phyloP scores from a whole-genome alignment of 2,329 filamentous ascomycete genomes.

The Diaporthe eres region DNA sequence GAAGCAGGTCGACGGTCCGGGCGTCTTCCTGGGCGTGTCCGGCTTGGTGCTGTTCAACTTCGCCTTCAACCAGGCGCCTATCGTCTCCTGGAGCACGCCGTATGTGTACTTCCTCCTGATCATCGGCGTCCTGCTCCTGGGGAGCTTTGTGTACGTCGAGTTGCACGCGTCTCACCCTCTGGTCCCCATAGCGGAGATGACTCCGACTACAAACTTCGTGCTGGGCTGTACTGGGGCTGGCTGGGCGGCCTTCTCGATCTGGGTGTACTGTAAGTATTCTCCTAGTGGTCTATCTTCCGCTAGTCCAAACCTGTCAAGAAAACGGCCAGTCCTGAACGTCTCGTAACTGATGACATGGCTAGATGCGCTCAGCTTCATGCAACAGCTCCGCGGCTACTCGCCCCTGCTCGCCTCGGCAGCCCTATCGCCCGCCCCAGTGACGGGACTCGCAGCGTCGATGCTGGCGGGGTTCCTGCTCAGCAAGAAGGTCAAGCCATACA shows the following conservation, averaged over 20 bases:
- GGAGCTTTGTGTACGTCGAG: constrained; percentile 66
- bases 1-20: constrained; percentile 20
- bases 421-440: constrained; percentile 59
- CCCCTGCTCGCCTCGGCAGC: constrained; percentile 61
- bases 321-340: neutral
- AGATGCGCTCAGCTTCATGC: constrained; percentile 50
- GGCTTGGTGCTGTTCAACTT: constrained; percentile 70
- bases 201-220: constrained; percentile 61
- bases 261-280: constrained; percentile 52
- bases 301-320: neutral
- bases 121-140: constrained; percentile 64
- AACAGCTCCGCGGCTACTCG: constrained; percentile 52
- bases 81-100: constrained; percentile 64
- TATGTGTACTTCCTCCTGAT: constrained; percentile 67
- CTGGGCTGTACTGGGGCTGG: constrained; percentile 61
- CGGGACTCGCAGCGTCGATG: constrained; percentile 61
- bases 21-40: constrained; percentile 56
- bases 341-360: neutral
- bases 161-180: constrained; percentile 59
- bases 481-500: constrained; percentile 52
- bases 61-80: constrained; percentile 67
- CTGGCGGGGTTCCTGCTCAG: constrained; percentile 59
- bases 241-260: constrained; percentile 59
- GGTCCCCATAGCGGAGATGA: constrained; percentile 65
- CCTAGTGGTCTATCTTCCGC: neutral